These are phyloP conservation scores for Lecanicillium sp. DNA, from an alignment of 2,329 filamentous ascomycete genomes.

Conservation along the genomic window DNA sequence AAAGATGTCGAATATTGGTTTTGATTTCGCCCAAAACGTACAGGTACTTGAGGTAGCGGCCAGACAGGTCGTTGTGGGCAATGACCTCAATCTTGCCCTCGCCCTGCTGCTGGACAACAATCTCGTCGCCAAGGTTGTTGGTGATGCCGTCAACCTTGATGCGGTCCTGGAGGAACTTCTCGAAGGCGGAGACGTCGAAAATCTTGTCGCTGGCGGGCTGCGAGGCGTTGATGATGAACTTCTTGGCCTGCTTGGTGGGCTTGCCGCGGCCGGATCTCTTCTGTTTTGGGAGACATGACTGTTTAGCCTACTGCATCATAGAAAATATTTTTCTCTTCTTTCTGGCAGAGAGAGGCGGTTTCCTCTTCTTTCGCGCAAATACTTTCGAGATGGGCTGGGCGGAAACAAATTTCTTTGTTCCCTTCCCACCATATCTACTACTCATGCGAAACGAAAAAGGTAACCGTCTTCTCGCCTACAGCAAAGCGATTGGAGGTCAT, in stretches of 20 bases:
- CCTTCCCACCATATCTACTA: constrained; percentile 6
- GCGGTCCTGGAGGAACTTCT: constrained; percentile 99
- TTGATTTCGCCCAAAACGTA: too few species aligned
- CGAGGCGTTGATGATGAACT: constrained; percentile 99
- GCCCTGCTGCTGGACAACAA: constrained; percentile 81
- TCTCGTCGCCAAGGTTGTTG: constrained; percentile 91
- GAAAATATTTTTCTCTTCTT: constrained; percentile 2
- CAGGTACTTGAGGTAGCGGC: constrained; percentile 95
- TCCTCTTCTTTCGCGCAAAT: too few species aligned
- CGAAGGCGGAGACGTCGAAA: constrained; percentile 97
- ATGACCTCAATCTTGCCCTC: constrained; percentile 98
- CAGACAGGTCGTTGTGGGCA: constrained; percentile 95
- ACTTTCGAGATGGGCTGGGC: too few species aligned
- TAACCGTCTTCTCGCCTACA: constrained; percentile 54
- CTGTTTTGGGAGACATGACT: constrained; percentile 48
- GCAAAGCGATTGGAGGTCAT: constrained; percentile 72
- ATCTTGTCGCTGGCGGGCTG: constrained; percentile 99
- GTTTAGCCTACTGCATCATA: constrained; percentile 99
- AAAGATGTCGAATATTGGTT: too few species aligned
- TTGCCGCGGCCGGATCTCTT: constrained; percentile 52
- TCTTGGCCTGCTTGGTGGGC: constrained; percentile 78
- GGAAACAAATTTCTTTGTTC: background rate
- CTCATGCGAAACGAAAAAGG: too few species aligned
- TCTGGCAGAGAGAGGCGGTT: constrained; percentile 18
- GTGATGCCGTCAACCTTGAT: constrained; percentile 99